A percentile compares a stretch with the other conserved stretches of the same genome.
Evolutionary conservation across 257 asterid species (phyloP).

Genomic region (Parsonsia alboflavescens): DNA sequence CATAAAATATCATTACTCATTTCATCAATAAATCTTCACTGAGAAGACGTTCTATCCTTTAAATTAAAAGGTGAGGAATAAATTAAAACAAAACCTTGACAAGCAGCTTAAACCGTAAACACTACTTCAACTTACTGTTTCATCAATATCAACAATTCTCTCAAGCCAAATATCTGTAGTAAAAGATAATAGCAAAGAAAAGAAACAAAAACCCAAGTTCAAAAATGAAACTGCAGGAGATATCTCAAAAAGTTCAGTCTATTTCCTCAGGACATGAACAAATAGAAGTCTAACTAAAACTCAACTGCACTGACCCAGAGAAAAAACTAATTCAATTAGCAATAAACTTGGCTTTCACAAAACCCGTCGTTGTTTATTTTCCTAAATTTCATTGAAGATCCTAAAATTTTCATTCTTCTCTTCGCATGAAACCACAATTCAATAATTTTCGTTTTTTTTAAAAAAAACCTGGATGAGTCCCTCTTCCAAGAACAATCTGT

Average conservation of each 20-base stretch:
- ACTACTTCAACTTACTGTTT: background rate
- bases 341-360: background rate
- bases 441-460: background rate
- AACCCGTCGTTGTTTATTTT: background rate
- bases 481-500: slow-evolving; percentile 55
- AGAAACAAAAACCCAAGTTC: background rate
- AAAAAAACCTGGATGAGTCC: slow-evolving; percentile 43
- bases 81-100: no score
- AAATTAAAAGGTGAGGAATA: background rate
- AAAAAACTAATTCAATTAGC: background rate
- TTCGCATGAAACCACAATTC: background rate
- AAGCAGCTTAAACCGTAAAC: background rate
- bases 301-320: background rate
- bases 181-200: background rate
- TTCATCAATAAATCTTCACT: no score
- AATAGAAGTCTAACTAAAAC: background rate
- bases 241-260: background rate
- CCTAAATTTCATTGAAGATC: background rate
- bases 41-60: background rate
- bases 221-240: background rate
- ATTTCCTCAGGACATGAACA: background rate
- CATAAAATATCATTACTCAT: no score
- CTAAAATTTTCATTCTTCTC: background rate
- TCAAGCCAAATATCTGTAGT: background rate
- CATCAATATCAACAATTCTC: background rate